phyloP scores from a whole-genome alignment of 345 rosid genomes.

The Salix dunnii region DNA sequence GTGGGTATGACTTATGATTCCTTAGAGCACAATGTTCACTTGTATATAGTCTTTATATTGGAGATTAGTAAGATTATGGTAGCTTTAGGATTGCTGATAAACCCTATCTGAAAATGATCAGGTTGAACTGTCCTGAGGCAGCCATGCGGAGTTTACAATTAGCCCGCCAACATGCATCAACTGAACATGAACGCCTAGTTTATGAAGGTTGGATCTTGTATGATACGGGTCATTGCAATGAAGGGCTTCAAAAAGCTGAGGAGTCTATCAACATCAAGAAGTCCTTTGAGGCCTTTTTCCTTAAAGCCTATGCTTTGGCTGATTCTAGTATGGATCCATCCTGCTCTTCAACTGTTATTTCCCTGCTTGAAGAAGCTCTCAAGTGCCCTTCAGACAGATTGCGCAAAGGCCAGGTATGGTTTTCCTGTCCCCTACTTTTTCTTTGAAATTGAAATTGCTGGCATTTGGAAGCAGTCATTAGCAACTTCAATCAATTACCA shows the following conservation, averaged over 20 bases:
- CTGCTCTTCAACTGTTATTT: constrained; percentile 72
- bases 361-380: constrained; percentile 92
- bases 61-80: constrained; percentile 6
- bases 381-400: constrained; percentile 95
- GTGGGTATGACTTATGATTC: neutral
- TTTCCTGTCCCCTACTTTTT: constrained; percentile 12
- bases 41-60: neutral
- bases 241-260: constrained; percentile 89
- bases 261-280: constrained; percentile 73
- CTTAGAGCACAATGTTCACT: neutral
- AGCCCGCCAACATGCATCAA: constrained; percentile 83
- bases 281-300: constrained; percentile 98
- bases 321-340: constrained; percentile 86
- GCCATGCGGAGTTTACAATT: constrained; percentile 95
- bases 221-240: constrained; percentile 92
- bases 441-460: neutral
- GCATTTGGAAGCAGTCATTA: neutral
- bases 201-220: constrained; percentile 98
- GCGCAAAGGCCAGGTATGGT: constrained; percentile 93
- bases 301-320: constrained; percentile 96
- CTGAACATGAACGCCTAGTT: constrained; percentile 83
- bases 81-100: neutral
- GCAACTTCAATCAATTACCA: neutral
- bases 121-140: constrained; percentile 95
- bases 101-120: constrained; percentile 21